phyloP scores from a whole-genome alignment of 208 protist species.

The Acanthamoeba healyi region DNA sequence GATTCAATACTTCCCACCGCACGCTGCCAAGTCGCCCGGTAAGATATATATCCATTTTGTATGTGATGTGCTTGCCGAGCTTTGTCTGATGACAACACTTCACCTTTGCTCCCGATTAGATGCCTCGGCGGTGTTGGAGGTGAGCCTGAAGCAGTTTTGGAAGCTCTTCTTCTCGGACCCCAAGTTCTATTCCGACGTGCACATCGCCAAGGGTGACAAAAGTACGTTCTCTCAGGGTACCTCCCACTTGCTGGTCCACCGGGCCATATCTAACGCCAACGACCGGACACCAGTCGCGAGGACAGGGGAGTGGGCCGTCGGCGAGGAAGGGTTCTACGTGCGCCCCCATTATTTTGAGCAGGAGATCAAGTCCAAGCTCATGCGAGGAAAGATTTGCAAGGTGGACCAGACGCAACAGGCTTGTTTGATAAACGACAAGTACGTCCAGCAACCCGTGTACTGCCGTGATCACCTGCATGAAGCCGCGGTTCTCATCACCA shows the following conservation, averaged over 20 bases:
- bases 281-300: neutral
- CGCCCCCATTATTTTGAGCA: slow-evolving; percentile 67
- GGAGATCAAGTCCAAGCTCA: slow-evolving; percentile 71
- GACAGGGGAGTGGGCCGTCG: slow-evolving; percentile 22
- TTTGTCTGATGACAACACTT: no score
- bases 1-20: slow-evolving; percentile 48
- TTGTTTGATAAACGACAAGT: slow-evolving; percentile 46
- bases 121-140: slow-evolving; percentile 47
- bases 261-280: no score
- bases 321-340: slow-evolving; percentile 9
- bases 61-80: no score
- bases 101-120: neutral
- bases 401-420: slow-evolving; percentile 69
- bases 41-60: no score
- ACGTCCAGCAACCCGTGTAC: neutral
- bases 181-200: slow-evolving; percentile 57
- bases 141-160: slow-evolving; percentile 66
- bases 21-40: slow-evolving; percentile 39
- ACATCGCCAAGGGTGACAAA: slow-evolving; percentile 30
- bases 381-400: slow-evolving; percentile 62
- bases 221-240: neutral
- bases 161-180: slow-evolving; percentile 45
- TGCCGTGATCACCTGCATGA: neutral
- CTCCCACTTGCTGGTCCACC: no score
- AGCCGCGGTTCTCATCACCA: no score